Evolutionary conservation across 305 asterid genomes (phyloP).

Genomic region (Fraxinus latifolia): DNA sequence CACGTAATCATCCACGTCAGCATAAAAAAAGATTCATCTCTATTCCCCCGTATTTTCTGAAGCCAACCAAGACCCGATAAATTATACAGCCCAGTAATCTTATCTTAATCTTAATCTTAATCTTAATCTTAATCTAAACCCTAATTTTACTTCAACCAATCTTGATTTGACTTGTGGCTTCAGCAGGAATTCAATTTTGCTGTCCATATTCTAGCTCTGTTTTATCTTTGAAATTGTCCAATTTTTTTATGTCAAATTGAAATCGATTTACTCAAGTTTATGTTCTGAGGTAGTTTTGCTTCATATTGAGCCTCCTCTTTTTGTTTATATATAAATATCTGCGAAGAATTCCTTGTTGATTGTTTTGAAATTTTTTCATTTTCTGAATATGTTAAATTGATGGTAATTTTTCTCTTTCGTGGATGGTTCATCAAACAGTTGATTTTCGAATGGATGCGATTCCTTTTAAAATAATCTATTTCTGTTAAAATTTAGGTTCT

Average conservation of each 20-base stretch:
- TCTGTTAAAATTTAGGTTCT: conserved; percentile 4
- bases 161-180: background rate
- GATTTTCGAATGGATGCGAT: background rate
- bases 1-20: background rate
- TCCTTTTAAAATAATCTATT: conserved; percentile 2
- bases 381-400: background rate
- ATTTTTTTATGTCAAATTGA: conserved; percentile 14
- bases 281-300: conserved; percentile 25
- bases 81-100: conserved; percentile 9
- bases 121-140: conserved; percentile 30
- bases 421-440: conserved; percentile 5
- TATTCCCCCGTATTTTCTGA: background rate
- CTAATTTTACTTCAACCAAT: background rate
- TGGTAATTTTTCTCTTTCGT: background rate
- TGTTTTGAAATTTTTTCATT: background rate
- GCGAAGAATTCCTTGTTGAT: background rate
- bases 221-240: conserved; percentile 6
- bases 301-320: background rate
- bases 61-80: background rate
- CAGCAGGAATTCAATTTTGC: background rate
- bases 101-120: conserved; percentile 26
- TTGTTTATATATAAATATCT: background rate
- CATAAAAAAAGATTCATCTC: background rate
- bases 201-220: background rate
- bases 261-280: conserved; percentile 21